Evolutionary conservation across 176 grass and related monocot species (phyloP), one percentile per base, ranked within the genome.

Genomic region (Elaeis guineensis): DNA sequence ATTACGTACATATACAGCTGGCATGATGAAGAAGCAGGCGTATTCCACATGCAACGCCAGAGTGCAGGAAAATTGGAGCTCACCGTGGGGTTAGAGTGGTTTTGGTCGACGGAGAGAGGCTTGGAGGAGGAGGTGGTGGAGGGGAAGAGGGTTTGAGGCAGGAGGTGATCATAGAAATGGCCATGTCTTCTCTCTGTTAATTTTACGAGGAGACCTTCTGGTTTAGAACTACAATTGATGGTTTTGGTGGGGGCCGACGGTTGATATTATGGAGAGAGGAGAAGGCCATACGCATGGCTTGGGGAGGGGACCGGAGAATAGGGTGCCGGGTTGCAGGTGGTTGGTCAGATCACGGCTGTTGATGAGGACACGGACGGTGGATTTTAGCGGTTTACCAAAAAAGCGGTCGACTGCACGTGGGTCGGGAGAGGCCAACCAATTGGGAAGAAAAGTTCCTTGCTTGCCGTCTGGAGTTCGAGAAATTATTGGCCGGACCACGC

Each of bases 391-490:
- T 12, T 11, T 35, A 2, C 32, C 32, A 7, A 35, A 35, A 35
- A 35, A 35, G 85, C 75, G 78, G 21, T 69, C 72, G 82, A 83
- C 83, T 52, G 18, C 50, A 39, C 71, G 75, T 66, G 69, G 39
- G 22, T 15, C 22, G 0, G 15, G 14, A 0, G 22, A 24, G 21
- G 25, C 28, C 57, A 9, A 12, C 51, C 19, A 11, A 11, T 6
- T 3, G 48, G 23, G 2, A 60, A 8, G 25, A 5, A 66, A 54
- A 1, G 16, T 53, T 72, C 14, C 56, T 85, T 76, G 21, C 83
- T 79, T 93, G 80, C 17, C 80, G 83, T 83, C 75, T 69, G 51
- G 53, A 81, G 68, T 62, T 24, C 76, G n/a, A n/a, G n/a, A n/a
- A n/a, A n/a, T n/a, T n/a, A n/a, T n/a, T n/a, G n/a, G n/a, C n/a